Conservation (phyloP, 2,329 filamentous ascomycete genomes). For the Stemphylium lycopersici region DNA sequence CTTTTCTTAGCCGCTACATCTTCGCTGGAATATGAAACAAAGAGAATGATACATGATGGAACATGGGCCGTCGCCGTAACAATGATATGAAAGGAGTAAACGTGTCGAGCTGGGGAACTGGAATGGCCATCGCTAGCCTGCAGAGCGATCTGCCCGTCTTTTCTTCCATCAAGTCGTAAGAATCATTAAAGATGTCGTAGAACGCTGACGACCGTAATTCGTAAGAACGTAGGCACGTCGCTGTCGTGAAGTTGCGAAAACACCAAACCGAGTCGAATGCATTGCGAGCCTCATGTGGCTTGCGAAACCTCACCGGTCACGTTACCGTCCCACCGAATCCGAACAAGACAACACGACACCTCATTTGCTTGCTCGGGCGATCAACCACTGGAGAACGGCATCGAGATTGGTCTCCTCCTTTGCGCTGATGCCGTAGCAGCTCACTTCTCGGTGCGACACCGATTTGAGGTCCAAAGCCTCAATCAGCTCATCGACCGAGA, state of each 20-base stretch:
- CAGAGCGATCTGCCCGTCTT: constrained; percentile 54
- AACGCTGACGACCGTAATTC: constrained; percentile 48
- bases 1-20: constrained; percentile 10
- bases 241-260: constrained; percentile 37
- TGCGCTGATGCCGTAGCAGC: constrained; percentile 97
- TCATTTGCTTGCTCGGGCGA: constrained; percentile 74
- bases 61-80: constrained; percentile 27
- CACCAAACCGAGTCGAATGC: constrained; percentile 28
- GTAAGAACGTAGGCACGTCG: constrained; percentile 46
- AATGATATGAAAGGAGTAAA: constrained; percentile 32
- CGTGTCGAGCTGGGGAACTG: constrained; percentile 47
- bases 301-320: constrained; percentile 27
- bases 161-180: constrained; percentile 60
- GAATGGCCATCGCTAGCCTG: constrained; percentile 57
- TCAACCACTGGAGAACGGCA: constrained; percentile 94
- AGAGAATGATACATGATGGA: constrained; percentile 23
- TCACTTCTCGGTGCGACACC: constrained; percentile 91
- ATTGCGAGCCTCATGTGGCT: constrained; percentile 30
- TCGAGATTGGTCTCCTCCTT: constrained; percentile 99
- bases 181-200: constrained; percentile 57
- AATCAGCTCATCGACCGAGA: constrained; percentile 94
- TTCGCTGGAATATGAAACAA: constrained; percentile 17
- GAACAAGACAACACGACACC: constrained; percentile 16
- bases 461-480: constrained; percentile 87
- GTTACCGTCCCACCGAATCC: constrained; percentile 24